Evolutionary conservation across 2,329 filamentous ascomycete species (phyloP).

Genomic region (Trichoderma sp.): DNA sequence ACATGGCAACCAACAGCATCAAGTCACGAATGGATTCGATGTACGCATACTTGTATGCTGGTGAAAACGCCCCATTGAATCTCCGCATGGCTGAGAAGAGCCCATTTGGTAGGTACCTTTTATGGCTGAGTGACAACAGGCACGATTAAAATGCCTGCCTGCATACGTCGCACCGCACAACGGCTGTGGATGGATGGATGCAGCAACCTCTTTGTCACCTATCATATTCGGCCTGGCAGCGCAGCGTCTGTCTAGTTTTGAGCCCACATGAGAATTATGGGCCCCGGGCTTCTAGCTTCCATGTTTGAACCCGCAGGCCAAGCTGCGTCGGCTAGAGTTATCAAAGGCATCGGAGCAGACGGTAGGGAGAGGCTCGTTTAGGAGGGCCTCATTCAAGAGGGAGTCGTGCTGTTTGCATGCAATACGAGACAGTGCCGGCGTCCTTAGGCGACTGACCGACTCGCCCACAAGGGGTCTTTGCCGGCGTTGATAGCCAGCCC

Average conservation of each 20-base stretch:
- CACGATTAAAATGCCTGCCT: conserved; percentile 5
- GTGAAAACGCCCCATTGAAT: neutral
- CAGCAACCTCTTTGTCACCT: conserved; percentile 20
- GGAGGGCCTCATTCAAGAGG: neutral
- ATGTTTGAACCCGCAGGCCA: neutral
- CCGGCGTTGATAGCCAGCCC: neutral
- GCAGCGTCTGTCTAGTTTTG: neutral
- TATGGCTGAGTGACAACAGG: neutral
- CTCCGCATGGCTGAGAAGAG: neutral
- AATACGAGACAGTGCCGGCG: neutral
- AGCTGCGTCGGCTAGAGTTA: conserved; percentile 10
- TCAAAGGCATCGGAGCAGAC: conserved; percentile 4
- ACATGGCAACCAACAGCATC: conserved; percentile 2
- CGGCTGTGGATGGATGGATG: too few species aligned
- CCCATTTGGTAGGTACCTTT: neutral
- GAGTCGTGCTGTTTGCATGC: neutral
- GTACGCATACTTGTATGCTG: neutral
- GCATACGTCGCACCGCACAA: conserved; percentile 11
- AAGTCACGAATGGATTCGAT: neutral
- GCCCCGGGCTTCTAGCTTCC: neutral
- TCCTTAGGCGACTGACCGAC: neutral
- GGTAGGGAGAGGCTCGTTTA: neutral
- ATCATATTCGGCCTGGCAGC: conserved; percentile 13
- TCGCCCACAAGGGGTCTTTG: neutral
- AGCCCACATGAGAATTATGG: conserved; percentile 9